phyloP scores from a whole-genome alignment of 768 basidiomycete species.

The Vararia minispora region DNA sequence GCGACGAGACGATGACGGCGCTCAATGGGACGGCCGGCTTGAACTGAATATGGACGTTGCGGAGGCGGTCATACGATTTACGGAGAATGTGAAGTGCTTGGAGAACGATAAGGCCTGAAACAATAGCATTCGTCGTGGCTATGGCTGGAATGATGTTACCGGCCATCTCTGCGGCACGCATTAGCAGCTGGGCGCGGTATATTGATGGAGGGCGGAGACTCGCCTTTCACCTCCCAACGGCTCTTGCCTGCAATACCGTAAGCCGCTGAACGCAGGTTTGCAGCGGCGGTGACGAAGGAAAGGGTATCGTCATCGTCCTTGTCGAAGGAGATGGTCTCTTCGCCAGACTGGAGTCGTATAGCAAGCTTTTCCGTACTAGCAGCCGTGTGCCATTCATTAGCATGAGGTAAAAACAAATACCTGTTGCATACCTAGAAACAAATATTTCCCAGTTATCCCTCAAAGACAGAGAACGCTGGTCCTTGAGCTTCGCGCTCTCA shows the following conservation, averaged over 20 bases:
- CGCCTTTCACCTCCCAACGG: slow-evolving; percentile 93
- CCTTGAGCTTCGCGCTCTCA: slow-evolving; percentile 41
- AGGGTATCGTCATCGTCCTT: slow-evolving; percentile 97
- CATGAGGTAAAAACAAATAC: neutral
- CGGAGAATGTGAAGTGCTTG: slow-evolving; percentile 82
- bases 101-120: slow-evolving; percentile 89
- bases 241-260: slow-evolving; percentile 87
- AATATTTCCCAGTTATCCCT: slow-evolving; percentile 80
- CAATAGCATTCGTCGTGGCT: slow-evolving; percentile 96
- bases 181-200: neutral
- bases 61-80: slow-evolving; percentile 44
- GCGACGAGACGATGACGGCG: slow-evolving; percentile 49
- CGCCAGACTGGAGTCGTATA: slow-evolving; percentile 47
- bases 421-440: slow-evolving; percentile 54
- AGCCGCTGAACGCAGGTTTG: slow-evolving; percentile 83
- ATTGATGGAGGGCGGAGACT: neutral
- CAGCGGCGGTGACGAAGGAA: slow-evolving; percentile 92
- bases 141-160: slow-evolving; percentile 99
- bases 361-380: slow-evolving; percentile 73
- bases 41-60: slow-evolving; percentile 72
- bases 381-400: neutral
- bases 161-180: slow-evolving; percentile 72
- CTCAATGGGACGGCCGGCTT: slow-evolving; percentile 73
- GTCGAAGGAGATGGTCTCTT: slow-evolving; percentile 79
- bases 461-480: slow-evolving; percentile 68